Base-by-base conservation (phyloP, 176 grass and related monocot genomes). In the Aegilops bicornis region DNA sequence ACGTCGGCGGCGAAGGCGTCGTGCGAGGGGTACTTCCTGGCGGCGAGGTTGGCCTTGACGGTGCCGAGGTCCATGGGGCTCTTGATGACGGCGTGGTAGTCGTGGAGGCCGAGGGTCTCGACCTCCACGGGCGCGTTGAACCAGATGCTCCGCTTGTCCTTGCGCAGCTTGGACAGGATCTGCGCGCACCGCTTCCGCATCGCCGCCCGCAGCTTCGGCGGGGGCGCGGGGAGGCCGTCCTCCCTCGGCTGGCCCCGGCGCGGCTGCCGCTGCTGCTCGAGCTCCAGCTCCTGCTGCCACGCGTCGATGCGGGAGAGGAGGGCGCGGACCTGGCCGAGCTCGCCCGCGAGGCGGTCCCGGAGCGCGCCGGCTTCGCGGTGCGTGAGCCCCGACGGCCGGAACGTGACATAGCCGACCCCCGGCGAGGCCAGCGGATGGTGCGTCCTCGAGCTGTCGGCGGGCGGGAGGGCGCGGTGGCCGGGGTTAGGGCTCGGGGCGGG, bases 11-110 rank as follows among this genome's bases (percentile, higher is more conserved):
- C 97, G 70, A 96, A 99, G 12, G 81, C 92, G 22, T 45, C 79
- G 47, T 91, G 88, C 19, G 94, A 87, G 7, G 77, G 25, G 82
- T 99, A 96, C n/a, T 73, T 81, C 58, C 89, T 83, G 52, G 87
- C 83, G 68, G 76, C 76, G 73, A 96, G 84, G 24, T 77, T 86
- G 22, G 63, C 80, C 79, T 76, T 94, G 32, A 94, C 94, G 13
- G 94, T 91, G 40, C 97, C 90, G 72, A 99, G 91, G 68, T 99
- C 97, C 97, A 99, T 99, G 24, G 97, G 97, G 9, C 79, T 33
- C 56, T 90, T 93, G 79, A 99, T 94, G 79, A 99, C 90, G 83
- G 90, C 14, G 67, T 80, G 77, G 84, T 99, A 99, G 86, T 96
- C 97, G 61, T 96, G 89, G 37, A 99, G 91, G 1, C 93, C 92